Evolutionary conservation across 2,329 filamentous ascomycete species (phyloP).

Genomic region (Ophiostoma montium): DNA sequence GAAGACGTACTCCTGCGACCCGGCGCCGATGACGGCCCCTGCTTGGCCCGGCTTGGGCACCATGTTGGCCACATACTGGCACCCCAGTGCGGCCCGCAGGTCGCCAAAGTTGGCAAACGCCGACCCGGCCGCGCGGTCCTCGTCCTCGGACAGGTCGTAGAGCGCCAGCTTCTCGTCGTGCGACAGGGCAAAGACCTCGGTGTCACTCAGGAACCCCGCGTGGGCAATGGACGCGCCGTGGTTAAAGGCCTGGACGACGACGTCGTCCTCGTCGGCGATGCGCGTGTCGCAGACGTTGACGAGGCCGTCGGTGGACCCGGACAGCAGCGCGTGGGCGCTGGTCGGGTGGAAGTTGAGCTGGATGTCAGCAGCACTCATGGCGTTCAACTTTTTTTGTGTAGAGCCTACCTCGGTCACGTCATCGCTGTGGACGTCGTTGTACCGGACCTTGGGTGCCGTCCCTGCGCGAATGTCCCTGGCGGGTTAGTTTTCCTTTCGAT

Average conservation of each 20-base stretch:
- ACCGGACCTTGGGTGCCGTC: slow-evolving; percentile 34
- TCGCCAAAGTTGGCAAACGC: slow-evolving; percentile 51
- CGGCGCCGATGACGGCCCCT: slow-evolving; percentile 48
- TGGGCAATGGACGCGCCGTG: slow-evolving; percentile 61
- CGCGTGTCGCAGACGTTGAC: slow-evolving; percentile 63
- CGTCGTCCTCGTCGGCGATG: slow-evolving; percentile 61
- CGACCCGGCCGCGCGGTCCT: slow-evolving; percentile 44
- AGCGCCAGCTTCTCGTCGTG: slow-evolving; percentile 68
- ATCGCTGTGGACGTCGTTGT: slow-evolving; percentile 53
- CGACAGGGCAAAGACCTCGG: slow-evolving; percentile 56
- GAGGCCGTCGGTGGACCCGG: slow-evolving; percentile 66
- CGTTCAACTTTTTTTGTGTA: neutral
- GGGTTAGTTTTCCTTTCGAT: too few relatives aligned
- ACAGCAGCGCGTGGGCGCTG: slow-evolving; percentile 49
- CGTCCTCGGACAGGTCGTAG: slow-evolving; percentile 54
- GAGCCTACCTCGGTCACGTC: slow-evolving; percentile 45
- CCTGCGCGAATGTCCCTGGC: slow-evolving; percentile 47
- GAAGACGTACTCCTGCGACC: slow-evolving; percentile 49
- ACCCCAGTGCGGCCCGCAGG: slow-evolving; percentile 47
- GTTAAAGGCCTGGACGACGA: slow-evolving; percentile 65
- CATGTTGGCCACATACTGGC: slow-evolving; percentile 62
- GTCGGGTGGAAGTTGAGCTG: slow-evolving; percentile 48
- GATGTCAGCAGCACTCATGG: neutral
- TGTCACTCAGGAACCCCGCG: slow-evolving; percentile 52
- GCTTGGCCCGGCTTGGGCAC: slow-evolving; percentile 40